Base-by-base conservation (phyloP, 495 filamentous ascomycete species). In the Zalerion maritima region DNA sequence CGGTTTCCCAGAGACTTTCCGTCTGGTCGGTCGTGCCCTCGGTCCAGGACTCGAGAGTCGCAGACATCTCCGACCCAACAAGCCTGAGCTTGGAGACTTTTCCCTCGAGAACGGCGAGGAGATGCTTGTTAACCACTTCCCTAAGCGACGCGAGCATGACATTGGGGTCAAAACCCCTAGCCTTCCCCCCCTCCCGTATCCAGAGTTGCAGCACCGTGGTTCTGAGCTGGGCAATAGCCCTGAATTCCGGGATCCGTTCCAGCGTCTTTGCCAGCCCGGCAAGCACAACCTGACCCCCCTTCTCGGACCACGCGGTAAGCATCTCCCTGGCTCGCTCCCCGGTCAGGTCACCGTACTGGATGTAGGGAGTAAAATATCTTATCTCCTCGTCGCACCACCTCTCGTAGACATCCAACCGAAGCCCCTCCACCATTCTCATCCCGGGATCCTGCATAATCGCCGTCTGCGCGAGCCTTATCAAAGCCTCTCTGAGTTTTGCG, bases 301-400 rank as follows among this genome's bases (percentile, higher is more conserved):
- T 59, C 25, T 60, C 65, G 0, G 82, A 79, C 91, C 89, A 97
- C 22, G 57, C 52, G 21, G 65, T 67, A 13, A 89, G 67, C 28
- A 71, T 65, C 27, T 74, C 67, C 16, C 68, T 61, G 0, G 75
- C 75, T 34, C 83, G 69, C 11, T 56, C 38, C 14, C 66, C 67
- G 14, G 73, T 68, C 16, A 92, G 48, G 37, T 91, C 82, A 32
- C 86, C 84, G 38, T 91, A 69, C 18, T 83, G 73, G 26, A 93
- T 79, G 58, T 83, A 94, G 0, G 89, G 91, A 0, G 75, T 91
- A 51, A 91, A 96, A 28, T 77, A 80, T 18, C 66, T 67, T 18
- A 94, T 78, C 28, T 92, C 83, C 8, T 83, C 72, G 4, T 80
- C 68, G 21, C 91, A 74, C 81, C 82, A 94, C 21, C 69, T 64